phyloP scores from a whole-genome alignment of 1,284 basidiomycete genomes.

The Pseudozyma hubeiensis region DNA sequence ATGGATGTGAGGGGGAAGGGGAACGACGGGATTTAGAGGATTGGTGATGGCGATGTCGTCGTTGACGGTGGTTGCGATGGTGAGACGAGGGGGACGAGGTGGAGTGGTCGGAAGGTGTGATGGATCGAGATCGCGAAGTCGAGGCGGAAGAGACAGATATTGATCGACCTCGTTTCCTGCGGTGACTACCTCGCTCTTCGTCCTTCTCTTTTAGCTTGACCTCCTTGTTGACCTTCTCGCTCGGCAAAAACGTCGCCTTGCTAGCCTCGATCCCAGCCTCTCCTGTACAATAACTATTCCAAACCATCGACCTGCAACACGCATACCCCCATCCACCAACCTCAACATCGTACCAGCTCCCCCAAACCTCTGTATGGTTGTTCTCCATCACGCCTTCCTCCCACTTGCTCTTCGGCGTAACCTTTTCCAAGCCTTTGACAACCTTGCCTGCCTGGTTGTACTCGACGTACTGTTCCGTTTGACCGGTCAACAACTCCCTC shows the following conservation, averaged over 20 bases:
- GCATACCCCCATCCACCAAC: constrained; percentile 88
- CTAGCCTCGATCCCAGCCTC: constrained; percentile 85
- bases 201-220: not conserved
- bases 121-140: not conserved
- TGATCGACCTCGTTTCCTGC: constrained; percentile 4
- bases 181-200: not conserved
- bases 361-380: constrained; percentile 95
- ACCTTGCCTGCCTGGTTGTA: constrained; percentile 92
- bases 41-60: not conserved
- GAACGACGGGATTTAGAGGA: not conserved
- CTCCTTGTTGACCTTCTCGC: not conserved
- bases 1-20: not conserved
- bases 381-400: constrained; percentile 79
- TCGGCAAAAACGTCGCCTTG: constrained; percentile 65
- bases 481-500: constrained; percentile 87
- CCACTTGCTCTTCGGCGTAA: constrained; percentile 88
- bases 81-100: not conserved
- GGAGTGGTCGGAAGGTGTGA: not conserved
- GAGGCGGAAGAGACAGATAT: not conserved
- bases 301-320: constrained; percentile 89
- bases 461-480: constrained; percentile 97
- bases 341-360: constrained; percentile 87
- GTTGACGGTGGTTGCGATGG: not conserved
- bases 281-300: constrained; percentile 93
- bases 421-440: constrained; percentile 89